Evolutionary conservation across 2,329 filamentous ascomycete genomes (phyloP).

Genomic region (Fusarium sp.): DNA sequence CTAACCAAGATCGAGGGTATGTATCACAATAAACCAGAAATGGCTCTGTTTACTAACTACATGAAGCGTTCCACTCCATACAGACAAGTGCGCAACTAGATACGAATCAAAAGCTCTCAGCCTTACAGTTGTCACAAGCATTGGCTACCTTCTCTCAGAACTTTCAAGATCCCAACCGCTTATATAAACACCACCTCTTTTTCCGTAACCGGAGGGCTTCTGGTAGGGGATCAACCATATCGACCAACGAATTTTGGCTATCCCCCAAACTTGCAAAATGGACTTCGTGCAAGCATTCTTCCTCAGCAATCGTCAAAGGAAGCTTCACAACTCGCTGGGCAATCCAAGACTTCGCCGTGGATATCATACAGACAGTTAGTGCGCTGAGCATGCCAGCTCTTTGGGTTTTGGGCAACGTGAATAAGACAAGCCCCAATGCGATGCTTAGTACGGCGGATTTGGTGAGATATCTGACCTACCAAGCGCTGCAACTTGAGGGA

Average conservation of each 20-base stretch:
- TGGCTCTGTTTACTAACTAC: fast-evolving
- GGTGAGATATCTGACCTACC: conserved; percentile 17
- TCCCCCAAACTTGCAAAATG: not conserved
- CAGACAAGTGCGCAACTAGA: conserved; percentile 8
- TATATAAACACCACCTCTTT: not conserved
- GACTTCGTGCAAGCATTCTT: not conserved
- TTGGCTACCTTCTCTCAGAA: not conserved
- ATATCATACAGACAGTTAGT: not conserved
- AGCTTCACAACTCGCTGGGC: not conserved
- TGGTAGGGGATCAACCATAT: fast-evolving
- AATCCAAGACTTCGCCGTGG: conserved; percentile 9
- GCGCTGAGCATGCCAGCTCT: not conserved
- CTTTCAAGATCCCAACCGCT: not conserved
- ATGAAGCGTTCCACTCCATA: not conserved
- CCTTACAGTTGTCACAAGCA: conserved; percentile 8
- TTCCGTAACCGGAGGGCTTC: not conserved
- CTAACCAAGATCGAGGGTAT: conserved; percentile 9
- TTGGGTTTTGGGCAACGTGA: conserved; percentile 3
- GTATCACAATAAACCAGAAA: fast-evolving
- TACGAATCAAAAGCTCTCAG: conserved; percentile 16
- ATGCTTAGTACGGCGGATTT: not conserved
- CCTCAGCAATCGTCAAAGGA: not conserved
- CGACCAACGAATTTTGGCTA: conserved; percentile 28
- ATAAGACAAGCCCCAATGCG: not conserved
- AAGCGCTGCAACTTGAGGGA: not conserved